These are phyloP conservation scores for Hygrophoropsis aurantiaca DNA, from an alignment of 768 basidiomycete species.

Conservation along the genomic window DNA sequence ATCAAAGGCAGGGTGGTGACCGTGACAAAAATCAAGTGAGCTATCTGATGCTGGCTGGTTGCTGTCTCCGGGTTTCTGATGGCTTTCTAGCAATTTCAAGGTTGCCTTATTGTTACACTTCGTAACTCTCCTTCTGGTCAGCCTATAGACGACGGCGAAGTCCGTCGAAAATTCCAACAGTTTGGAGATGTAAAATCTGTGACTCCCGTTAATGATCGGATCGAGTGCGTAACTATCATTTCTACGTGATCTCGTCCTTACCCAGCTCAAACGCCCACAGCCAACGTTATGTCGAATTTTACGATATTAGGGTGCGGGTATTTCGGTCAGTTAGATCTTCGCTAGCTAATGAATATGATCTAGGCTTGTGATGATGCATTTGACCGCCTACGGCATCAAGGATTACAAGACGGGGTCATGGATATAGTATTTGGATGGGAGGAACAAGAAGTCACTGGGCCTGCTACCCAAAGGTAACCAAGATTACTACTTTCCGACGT, in stretches of 20 bases:
- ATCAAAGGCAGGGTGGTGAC: constrained; percentile 60
- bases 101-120: constrained; percentile 78
- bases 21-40: constrained; percentile 84
- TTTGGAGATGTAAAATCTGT: constrained; percentile 91
- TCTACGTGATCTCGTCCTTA: background rate
- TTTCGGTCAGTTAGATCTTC: background rate
- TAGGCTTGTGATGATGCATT: constrained; percentile 79
- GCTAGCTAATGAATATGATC: constrained; percentile 8
- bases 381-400: constrained; percentile 77
- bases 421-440: constrained; percentile 90
- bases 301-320: constrained; percentile 73
- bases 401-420: constrained; percentile 83
- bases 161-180: constrained; percentile 81
- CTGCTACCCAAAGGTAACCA: constrained; percentile 42
- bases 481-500: constrained; percentile 2
- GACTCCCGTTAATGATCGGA: constrained; percentile 59
- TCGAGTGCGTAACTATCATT: constrained; percentile 44
- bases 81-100: constrained; percentile 65
- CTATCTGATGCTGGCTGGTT: constrained; percentile 6
- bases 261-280: constrained; percentile 39
- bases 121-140: constrained; percentile 68
- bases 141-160: constrained; percentile 79
- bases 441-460: constrained; percentile 50
- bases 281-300: constrained; percentile 91
- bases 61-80: constrained; percentile 9